These are phyloP conservation scores for Carallia pectinifolia DNA, from an alignment of 345 rosid genomes.

Conservation along the genomic window DNA sequence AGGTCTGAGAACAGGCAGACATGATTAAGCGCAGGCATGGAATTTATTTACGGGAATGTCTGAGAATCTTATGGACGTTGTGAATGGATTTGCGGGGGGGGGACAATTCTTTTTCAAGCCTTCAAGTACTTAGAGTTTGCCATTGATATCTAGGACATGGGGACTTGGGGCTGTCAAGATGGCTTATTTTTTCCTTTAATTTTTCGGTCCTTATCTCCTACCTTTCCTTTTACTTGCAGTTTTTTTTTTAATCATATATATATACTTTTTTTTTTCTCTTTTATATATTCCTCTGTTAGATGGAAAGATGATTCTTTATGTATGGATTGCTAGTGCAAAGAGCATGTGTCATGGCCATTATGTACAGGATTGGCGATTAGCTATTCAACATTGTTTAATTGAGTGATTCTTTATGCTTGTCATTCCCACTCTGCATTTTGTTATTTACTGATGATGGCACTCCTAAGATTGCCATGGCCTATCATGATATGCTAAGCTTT, in stretches of 20 bases:
- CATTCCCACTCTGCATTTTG: not conserved
- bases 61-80: not conserved
- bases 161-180: no score
- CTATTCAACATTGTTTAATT: conserved; percentile 8
- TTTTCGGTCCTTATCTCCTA: conserved; percentile 1
- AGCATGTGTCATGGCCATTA: conserved; percentile 9
- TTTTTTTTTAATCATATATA: no score
- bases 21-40: not conserved
- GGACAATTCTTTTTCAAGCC: conserved; percentile 1
- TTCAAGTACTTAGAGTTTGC: conserved; percentile 20
- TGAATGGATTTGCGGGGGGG: no score
- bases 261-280: no score
- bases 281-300: conserved; percentile 14
- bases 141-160: conserved; percentile 38
- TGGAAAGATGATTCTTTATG: conserved; percentile 38
- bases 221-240: not conserved
- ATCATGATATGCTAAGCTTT: no score
- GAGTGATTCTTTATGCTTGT: conserved; percentile 2
- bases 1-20: conserved; percentile 59
- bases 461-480: no score
- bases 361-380: conserved; percentile 28
- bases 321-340: conserved; percentile 26
- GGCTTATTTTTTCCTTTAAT: no score
- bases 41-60: not conserved
- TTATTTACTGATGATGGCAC: no score